A percentile compares a stretch with the other conserved stretches of the same genome.
phyloP scores from a whole-genome alignment of 2,329 filamentous ascomycete genomes.

The Phyllosticta paracitricarpa region DNA sequence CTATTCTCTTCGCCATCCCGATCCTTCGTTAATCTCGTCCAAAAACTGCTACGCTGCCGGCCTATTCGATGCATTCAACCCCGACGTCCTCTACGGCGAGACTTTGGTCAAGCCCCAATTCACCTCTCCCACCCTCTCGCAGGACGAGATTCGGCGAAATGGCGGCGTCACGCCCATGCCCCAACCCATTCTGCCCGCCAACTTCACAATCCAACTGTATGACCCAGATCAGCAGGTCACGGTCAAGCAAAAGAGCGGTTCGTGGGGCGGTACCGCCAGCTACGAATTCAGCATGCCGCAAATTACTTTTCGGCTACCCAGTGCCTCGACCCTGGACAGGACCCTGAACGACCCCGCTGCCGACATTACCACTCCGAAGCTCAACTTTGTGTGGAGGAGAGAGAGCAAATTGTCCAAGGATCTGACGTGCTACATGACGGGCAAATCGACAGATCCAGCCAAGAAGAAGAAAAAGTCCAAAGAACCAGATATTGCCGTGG shows the following conservation, averaged over 20 bases:
- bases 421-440: slow-evolving; percentile 78
- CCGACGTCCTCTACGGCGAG: slow-evolving; percentile 78
- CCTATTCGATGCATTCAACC: slow-evolving; percentile 70
- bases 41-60: slow-evolving; percentile 81
- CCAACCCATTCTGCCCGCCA: slow-evolving; percentile 63
- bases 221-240: slow-evolving; percentile 78
- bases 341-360: slow-evolving; percentile 52
- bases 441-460: slow-evolving; percentile 56
- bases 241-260: slow-evolving; percentile 60
- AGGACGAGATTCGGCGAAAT: slow-evolving; percentile 65
- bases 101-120: slow-evolving; percentile 77
- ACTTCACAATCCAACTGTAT: slow-evolving; percentile 82
- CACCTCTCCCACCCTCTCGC: slow-evolving; percentile 70
- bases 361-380: slow-evolving; percentile 50
- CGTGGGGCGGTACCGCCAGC: slow-evolving; percentile 68
- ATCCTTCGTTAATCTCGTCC: slow-evolving; percentile 58
- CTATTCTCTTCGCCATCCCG: slow-evolving; percentile 69
- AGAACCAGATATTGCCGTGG: slow-evolving; percentile 93
- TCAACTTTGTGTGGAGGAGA: slow-evolving; percentile 81
- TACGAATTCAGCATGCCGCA: slow-evolving; percentile 94
- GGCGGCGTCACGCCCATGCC: slow-evolving; percentile 56
- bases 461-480: slow-evolving; percentile 63
- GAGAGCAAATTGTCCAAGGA: slow-evolving; percentile 81
- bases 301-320: slow-evolving; percentile 72
- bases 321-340: slow-evolving; percentile 66